phyloP scores from a whole-genome alignment of 2,329 filamentous ascomycete genomes.

The Sporothrix inflata region DNA sequence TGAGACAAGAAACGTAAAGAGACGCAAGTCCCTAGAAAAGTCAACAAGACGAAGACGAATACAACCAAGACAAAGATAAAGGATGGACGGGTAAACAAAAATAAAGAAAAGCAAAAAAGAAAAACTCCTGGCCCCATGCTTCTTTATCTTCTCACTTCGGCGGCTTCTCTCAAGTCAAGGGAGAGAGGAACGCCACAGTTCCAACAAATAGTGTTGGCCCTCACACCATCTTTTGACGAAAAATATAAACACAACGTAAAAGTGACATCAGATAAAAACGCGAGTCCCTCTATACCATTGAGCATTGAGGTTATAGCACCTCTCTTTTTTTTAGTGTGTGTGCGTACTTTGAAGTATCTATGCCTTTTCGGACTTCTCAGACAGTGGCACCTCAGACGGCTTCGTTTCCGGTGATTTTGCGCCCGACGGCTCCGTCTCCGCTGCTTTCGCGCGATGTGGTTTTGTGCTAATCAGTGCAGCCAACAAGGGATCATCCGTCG shows the following conservation, averaged over 20 bases:
- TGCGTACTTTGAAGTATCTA: background rate
- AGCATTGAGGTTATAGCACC: background rate
- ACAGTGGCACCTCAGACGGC: background rate
- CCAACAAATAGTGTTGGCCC: background rate
- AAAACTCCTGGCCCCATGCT: conserved; percentile 26
- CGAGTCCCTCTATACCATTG: background rate
- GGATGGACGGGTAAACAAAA: background rate
- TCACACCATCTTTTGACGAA: background rate
- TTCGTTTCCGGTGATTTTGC: background rate
- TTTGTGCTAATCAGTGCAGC: background rate
- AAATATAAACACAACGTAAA: background rate
- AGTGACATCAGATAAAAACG: background rate
- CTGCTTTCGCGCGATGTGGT: background rate
- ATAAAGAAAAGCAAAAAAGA: background rate
- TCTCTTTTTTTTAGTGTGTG: background rate
- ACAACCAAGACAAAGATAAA: background rate
- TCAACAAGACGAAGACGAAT: background rate
- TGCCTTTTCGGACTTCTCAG: background rate
- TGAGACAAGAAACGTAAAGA: background rate
- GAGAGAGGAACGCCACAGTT: background rate
- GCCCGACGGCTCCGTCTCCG: background rate
- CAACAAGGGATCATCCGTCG: conserved; percentile 7
- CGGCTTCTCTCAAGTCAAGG: background rate
- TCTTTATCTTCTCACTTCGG: conserved; percentile 12
- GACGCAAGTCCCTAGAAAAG: background rate